Evolutionary conservation across 345 rosid genomes (phyloP), one percentile per base, ranked within the genome.

Genomic region (Lepidium sativum): DNA sequence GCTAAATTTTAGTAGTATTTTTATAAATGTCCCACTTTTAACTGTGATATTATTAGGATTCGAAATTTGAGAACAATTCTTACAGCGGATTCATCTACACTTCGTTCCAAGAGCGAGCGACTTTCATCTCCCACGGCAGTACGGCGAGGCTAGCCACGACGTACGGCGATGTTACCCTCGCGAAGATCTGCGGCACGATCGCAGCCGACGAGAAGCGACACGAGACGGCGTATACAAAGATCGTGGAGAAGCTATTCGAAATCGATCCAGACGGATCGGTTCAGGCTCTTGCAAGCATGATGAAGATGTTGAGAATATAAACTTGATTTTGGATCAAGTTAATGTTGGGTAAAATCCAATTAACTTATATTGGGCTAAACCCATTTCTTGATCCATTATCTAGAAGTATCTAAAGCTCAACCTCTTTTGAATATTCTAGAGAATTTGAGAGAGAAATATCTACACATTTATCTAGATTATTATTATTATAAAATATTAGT

Each of bases 41-140:
- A 4, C 4, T 23, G 25, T 23, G 25, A 23, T n/a, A n/a, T 23
- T 23, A 23, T 23, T 48, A 83, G 87, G 87, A 80, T 63, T 80
- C 87, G 5, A 70, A 73, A 50, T 74, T 80, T 37, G 87, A 77
- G 47, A 79, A 83, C 65, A 79, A 76, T 35, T 83, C 85, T 5
- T 83, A 83, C 65, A 75, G 70, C 4, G 87, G 87, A n/a, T 80
- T 80, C 76, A 74, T 83, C 57, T 83, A 81, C 79, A 78, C 88
- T 0, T 83, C 88, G 6, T 83, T 83, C 44, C 88, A 83, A 76
- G 88, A 83, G 47, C 78, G 88, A 63, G 88, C 85, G 2, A 83
- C 88, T 0, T 83, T 79, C 62, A 73, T 83, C 45, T 83, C 85
- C 14, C 88, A 83, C 23, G 88, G 82, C 37, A 83, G 81, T 75